A percentile compares a stretch with the other conserved stretches of the same genome.
These are phyloP conservation scores for Groenewaldozyma auringiensis DNA, from an alignment of 1,139 yeast species.

Conservation along the genomic window DNA sequence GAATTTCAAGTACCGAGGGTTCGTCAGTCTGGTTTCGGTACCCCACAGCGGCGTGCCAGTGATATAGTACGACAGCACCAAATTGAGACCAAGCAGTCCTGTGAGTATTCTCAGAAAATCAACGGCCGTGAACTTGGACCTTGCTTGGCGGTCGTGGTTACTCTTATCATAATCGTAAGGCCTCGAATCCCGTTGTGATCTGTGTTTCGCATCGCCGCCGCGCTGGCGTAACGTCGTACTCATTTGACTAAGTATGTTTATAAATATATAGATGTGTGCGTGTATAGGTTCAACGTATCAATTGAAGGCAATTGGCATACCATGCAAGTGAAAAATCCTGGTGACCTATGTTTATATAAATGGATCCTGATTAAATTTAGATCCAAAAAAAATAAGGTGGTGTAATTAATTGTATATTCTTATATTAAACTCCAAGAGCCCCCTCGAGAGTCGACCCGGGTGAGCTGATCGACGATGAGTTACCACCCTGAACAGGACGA, in stretches of 20 bases:
- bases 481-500: too few species aligned
- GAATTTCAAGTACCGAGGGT: conserved; percentile 37
- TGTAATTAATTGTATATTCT: too few species aligned
- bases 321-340: too few species aligned
- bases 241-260: too few species aligned
- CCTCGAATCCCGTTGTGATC: background rate
- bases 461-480: too few species aligned
- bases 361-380: too few species aligned
- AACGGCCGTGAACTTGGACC: conserved; percentile 14
- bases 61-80: conserved; percentile 34
- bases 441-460: background rate
- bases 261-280: too few species aligned
- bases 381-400: too few species aligned
- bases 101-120: conserved; percentile 42
- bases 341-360: too few species aligned
- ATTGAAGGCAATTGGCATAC: background rate
- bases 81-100: conserved; percentile 43
- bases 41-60: conserved; percentile 35
- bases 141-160: background rate
- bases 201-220: background rate
- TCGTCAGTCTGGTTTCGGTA: conserved; percentile 45
- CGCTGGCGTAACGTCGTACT: background rate
- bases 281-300: too few species aligned
- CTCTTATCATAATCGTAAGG: background rate
- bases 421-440: background rate